A percentile compares a stretch with the other conserved stretches of the same genome.
Conservation (phyloP, 2,329 filamentous ascomycete genomes). For the Penicillium sp. region DNA sequence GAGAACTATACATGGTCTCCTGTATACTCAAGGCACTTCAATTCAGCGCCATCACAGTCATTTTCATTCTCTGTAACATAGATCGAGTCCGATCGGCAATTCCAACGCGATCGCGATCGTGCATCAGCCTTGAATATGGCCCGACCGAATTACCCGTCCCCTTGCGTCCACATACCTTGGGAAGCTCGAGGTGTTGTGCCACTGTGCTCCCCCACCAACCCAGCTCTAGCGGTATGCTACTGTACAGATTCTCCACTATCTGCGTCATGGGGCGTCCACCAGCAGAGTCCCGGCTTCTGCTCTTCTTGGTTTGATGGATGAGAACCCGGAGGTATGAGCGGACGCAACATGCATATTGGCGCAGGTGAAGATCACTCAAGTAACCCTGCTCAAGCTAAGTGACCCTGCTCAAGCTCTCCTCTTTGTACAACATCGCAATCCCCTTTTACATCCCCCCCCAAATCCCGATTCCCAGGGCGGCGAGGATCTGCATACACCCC, state of each 20-base stretch:
- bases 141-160: slow-evolving; percentile 16
- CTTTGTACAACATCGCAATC: neutral
- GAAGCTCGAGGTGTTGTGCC: neutral
- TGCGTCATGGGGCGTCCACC: slow-evolving; percentile 23
- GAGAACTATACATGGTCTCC: neutral
- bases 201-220: neutral
- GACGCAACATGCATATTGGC: neutral
- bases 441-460: neutral
- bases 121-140: slow-evolving; percentile 16
- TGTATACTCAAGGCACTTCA: neutral
- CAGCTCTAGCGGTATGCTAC: slow-evolving; percentile 6
- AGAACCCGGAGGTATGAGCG: slow-evolving; percentile 2
- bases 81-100: slow-evolving; percentile 19
- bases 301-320: slow-evolving; percentile 16
- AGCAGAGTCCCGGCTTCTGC: slow-evolving; percentile 5
- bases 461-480: neutral
- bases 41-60: neutral
- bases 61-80: slow-evolving; percentile 2
- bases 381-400: neutral
- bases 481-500: slow-evolving; percentile 14
- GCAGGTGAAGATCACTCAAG: neutral
- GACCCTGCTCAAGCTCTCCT: neutral
- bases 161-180: slow-evolving; percentile 23
- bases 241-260: slow-evolving; percentile 13
- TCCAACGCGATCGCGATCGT: slow-evolving; percentile 15